Evolutionary conservation across 2,329 filamentous ascomycete genomes (phyloP), one percentile per base, ranked within the genome.

Genomic region (Zymoseptoria ardabiliae): DNA sequence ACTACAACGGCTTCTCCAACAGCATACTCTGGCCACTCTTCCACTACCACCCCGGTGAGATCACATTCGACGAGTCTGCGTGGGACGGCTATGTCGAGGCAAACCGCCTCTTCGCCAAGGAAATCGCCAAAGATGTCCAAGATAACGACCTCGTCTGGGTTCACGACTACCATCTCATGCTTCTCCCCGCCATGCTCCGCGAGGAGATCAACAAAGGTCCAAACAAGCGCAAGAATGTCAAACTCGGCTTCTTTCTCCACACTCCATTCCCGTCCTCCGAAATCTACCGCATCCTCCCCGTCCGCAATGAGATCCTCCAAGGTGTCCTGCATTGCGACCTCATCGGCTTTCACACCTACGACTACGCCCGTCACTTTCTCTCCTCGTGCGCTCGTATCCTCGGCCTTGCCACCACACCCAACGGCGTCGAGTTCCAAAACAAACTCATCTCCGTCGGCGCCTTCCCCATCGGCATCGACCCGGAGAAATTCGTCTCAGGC

Each of bases 1-100:
- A 97, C 76, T 97, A 99, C 81, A 99, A 99, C 72, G 94, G 94
- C 53, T 97, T 97, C 75, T 93, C 92, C 45, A 97, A 99, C 76
- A 95, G 91, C 7, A 97, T 97, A 74, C 86, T 99, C 61, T 99
- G 94, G 94, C 94, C 94, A 2, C 85, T 99, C 48, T 96, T 99
- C 80, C 94, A 97, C 79, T 97, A 97, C 78, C 94, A 99, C 76
- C 93, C 94, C 55, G 93, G 93, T 72, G 93, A 97, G 80, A 97
- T 97, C 69, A 96, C 91, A 51, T 97, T 97, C 74, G 92, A 97
- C 77, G 93, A 97, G 77, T 88, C 87, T 50, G 89, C 91, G 3
- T 99, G 94, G 94, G 83, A 87, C 22, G 93, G 91, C 56, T 97
- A 97, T 79, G 87, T 87, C 70, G 89, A 96, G 72, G 93, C 95